Base-by-base conservation (phyloP, 768 basidiomycete genomes). In the Suillus cothurnatus region DNA sequence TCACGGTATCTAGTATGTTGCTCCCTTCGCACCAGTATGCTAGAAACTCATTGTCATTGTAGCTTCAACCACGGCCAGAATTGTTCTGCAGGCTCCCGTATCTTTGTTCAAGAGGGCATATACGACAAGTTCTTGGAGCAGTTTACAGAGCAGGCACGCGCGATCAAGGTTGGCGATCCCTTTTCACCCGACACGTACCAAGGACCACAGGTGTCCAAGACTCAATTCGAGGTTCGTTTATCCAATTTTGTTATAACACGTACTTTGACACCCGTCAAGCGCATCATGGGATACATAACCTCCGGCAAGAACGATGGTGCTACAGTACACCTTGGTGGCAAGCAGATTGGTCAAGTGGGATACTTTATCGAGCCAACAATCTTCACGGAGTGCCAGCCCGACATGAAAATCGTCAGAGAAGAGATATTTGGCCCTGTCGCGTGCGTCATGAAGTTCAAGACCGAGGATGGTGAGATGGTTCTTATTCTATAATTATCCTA, bases 1-100 rank as follows among this genome's bases (percentile, higher is more conserved):
- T 1, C 81, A 85, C 71, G 92, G 92, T 31, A 86, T 93, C 67
- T 94, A 87, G 90, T 93, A 71, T 65, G 88, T 80, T 28, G 2
- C 32, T 12, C 23, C 8, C 21, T 39, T 31, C 32, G 26, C 21
- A 41, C 9, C 23, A 17, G 28, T 34, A 5, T 61, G 11, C 8
- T 57, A 36, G 56, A 4, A 4, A 8, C 36, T 57, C 12, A 57
- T n/a, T 9, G n/a, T 38, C 17, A 85, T 78, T 6, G 4, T 69
- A 75, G 70, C 68, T 66, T 66, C 60, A 82, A 78, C 65, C 78
- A 78, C 62, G 83, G 85, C 17, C 84, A 86, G 71, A 76, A 76
- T 62, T 86, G 85, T 72, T 78, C 78, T 66, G 84, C 85, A 53
- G 85, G 86, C 6, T 85, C 86, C n/a, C 77, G 88, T 47, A 81